These are phyloP conservation scores for Pezicula radicicola DNA, from an alignment of 2,329 filamentous ascomycete genomes.

Conservation along the genomic window DNA sequence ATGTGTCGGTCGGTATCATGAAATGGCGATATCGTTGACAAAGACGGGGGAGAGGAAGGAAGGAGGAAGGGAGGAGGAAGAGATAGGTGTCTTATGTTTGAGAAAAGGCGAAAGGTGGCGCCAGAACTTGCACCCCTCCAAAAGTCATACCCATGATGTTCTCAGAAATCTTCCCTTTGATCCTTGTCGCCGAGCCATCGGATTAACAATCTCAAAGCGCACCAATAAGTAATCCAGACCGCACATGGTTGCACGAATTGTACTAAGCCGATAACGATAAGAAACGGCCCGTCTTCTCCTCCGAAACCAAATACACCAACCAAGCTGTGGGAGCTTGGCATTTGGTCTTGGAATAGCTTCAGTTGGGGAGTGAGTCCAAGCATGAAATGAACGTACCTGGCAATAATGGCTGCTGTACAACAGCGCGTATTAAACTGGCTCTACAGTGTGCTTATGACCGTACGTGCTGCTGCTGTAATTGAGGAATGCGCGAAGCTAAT, in stretches of 20 bases:
- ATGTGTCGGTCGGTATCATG: conserved; percentile 17
- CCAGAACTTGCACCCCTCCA: background rate
- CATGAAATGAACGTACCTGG: conserved; percentile 9
- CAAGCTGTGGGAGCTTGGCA: conserved; percentile 5
- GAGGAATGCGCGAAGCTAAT: conserved; percentile 8
- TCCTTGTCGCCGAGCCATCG: background rate
- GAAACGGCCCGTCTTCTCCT: background rate
- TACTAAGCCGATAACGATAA: background rate
- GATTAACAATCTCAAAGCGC: too few species aligned
- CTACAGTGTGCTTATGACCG: conserved; percentile 82
- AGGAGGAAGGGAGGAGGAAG: conserved; percentile 2
- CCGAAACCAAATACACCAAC: conserved; percentile 9
- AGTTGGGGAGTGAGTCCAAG: background rate
- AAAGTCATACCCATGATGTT: background rate
- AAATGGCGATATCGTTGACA: conserved; percentile 3
- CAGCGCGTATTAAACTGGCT: conserved; percentile 94
- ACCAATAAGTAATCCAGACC: too few species aligned
- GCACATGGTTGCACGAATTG: too few species aligned
- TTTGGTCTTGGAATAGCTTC: conserved; percentile 17
- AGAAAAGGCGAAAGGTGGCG: conserved; percentile 2
- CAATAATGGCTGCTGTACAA: conserved; percentile 59
- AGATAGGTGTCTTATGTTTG: background rate
- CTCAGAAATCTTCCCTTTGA: background rate
- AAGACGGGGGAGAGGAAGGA: background rate
- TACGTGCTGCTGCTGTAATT: conserved; percentile 33